Evolutionary conservation across 1,139 yeast species (phyloP), one percentile per base, ranked within the genome.

Genomic region (Yamadazyma sp.): DNA sequence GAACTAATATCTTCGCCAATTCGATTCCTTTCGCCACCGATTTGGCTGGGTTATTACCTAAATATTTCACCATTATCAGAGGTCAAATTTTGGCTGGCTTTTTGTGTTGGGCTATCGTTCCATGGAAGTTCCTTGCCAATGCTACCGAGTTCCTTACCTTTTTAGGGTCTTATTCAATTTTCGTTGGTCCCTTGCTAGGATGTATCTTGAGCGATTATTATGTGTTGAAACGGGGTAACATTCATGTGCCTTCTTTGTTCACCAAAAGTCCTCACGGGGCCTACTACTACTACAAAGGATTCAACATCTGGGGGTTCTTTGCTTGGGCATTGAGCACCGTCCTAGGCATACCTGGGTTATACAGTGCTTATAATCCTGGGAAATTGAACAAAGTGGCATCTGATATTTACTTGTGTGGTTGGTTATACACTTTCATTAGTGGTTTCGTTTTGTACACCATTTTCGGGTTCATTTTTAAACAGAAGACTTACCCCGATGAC

Each of bases 1-100:
- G 51, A 18, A 48, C 52, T 6, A 48, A 48, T 37, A 47, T 47
- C 24, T 48, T 48, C 40, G 52, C 52, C n/a, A 48, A 48, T 34
- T 45, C 51, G 2, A 44, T 48, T 38, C 52, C 52, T 15, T 46
- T 48, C 37, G 49, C 51, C 14, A 45, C 47, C 34, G 52, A 48
- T 34, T 43, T 48, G 31, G 40, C 52, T 2, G 51, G 51, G 11
- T 40, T 48, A 24, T 27, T 46, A 3, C 52, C 52, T n/a, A 48
- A 38, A 36, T 48, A 48, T 26, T 44, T 48, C 31, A 48, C 43
- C n/a, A 48, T 48, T 29, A 40, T 48, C 17, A 36, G 52, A 30
- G 51, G 50, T 10, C 52, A 48, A 36, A 39, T 48, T 17, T 34
- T 48, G 10, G 43, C 47, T 23, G 51, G 52, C 12, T 20, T 48